A percentile compares a stretch with the other conserved stretches of the same genome.
Evolutionary conservation across 768 basidiomycete genomes (phyloP).

Genomic region (Pulveroboletus ravenelii): DNA sequence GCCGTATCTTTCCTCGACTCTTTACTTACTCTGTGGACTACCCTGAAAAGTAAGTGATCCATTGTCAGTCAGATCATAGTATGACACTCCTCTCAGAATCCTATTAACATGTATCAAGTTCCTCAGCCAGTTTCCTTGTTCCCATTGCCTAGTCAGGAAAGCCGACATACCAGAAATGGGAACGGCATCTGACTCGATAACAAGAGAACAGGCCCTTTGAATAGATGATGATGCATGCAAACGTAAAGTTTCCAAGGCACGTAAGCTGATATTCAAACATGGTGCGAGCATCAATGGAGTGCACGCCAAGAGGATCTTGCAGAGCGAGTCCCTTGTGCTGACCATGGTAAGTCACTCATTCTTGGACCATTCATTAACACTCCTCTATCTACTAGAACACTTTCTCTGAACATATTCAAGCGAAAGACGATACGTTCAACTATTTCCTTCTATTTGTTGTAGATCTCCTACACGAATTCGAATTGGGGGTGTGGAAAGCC

Average conservation of each 20-base stretch:
- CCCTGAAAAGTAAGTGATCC: too few species aligned
- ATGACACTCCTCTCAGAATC: neutral
- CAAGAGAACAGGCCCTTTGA: accelerated
- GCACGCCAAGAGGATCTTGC: neutral
- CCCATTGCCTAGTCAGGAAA: neutral
- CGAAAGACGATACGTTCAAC: neutral
- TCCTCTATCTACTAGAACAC: too few species aligned
- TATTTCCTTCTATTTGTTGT: neutral
- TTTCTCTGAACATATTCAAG: neutral
- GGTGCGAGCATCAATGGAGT: neutral
- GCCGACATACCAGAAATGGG: neutral
- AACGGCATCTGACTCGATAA: neutral
- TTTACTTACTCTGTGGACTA: too few species aligned
- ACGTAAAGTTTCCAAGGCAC: neutral
- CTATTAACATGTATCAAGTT: slow-evolving; percentile 2
- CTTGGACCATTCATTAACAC: too few species aligned
- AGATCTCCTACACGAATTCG: neutral
- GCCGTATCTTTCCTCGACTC: too few species aligned
- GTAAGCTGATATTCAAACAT: neutral
- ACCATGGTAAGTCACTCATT: neutral
- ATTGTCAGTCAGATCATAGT: too few species aligned
- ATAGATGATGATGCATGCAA: neutral
- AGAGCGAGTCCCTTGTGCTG: neutral
- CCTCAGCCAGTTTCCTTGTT: slow-evolving; percentile 1
- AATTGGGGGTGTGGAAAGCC: neutral